Conservation (phyloP, 805 yeast genomes). For the Candida hungchunana region DNA sequence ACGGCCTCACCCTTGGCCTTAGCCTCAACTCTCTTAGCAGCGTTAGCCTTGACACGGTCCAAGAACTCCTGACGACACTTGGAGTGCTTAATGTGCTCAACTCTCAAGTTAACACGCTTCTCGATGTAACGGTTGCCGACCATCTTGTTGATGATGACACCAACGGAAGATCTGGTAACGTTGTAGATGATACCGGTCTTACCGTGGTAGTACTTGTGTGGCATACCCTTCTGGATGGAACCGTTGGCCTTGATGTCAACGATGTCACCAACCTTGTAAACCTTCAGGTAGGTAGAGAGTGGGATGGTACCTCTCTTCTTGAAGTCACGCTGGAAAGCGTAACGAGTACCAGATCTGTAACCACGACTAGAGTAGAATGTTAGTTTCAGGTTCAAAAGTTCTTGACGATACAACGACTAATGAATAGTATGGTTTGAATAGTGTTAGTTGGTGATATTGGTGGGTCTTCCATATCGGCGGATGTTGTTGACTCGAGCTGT, state of each 20-base stretch:
- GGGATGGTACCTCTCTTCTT: constrained; percentile 91
- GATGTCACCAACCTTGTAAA: constrained; percentile 98
- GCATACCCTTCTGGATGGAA: constrained; percentile 99
- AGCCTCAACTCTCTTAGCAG: constrained; percentile 90
- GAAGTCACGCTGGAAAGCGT: constrained; percentile 99
- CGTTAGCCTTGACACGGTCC: constrained; percentile 97
- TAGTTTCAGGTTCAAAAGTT: constrained; percentile 7
- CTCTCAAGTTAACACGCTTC: constrained; percentile 97
- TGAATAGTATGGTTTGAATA: constrained; percentile 1
- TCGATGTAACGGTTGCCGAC: constrained; percentile 99
- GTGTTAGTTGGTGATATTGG: not conserved
- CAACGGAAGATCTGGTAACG: constrained; percentile 97
- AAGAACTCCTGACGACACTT: constrained; percentile 99
- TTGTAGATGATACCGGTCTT: constrained; percentile 99
- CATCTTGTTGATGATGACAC: constrained; percentile 97
- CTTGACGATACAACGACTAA: too few species aligned
- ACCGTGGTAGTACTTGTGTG: constrained; percentile 99
- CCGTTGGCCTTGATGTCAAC: constrained; percentile 99
- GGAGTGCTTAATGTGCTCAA: constrained; percentile 99
- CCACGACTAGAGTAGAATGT: constrained; percentile 62
- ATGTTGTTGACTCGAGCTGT: too few species aligned
- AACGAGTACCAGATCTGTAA: constrained; percentile 99
- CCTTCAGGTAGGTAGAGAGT: constrained; percentile 94
- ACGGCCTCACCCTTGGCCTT: constrained; percentile 90
- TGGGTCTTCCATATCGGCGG: not conserved